These are phyloP conservation scores for Globisporangium ultimum DNA, from an alignment of 352 stramenopile species.

Conservation along the genomic window DNA sequence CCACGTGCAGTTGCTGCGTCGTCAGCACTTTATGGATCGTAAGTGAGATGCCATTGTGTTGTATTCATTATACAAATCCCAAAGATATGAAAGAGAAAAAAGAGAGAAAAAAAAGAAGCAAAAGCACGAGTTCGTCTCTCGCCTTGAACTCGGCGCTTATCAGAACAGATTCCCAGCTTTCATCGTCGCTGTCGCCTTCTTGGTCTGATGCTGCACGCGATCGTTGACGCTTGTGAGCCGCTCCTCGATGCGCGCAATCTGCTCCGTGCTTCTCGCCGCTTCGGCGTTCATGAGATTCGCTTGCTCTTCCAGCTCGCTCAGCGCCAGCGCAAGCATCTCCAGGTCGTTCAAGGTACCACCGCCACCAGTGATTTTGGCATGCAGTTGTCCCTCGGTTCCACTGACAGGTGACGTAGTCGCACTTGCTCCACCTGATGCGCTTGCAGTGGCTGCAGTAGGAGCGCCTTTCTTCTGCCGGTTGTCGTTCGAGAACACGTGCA, in stretches of 20 bases:
- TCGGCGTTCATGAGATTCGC: constrained; percentile 64
- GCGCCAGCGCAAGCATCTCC: constrained; percentile 48
- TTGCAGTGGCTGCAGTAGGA: not conserved
- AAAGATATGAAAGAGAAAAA: not conserved
- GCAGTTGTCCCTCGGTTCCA: constrained; percentile 8
- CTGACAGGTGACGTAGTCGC: not conserved
- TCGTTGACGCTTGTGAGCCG: constrained; percentile 61
- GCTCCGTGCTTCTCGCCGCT: constrained; percentile 60
- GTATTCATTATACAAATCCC: not conserved
- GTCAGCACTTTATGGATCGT: constrained; percentile 87
- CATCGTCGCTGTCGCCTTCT: constrained; percentile 45
- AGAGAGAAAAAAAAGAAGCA: constrained; percentile 1
- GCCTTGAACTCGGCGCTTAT: not conserved
- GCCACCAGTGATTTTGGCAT: constrained; percentile 1
- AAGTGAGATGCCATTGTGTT: constrained; percentile 33
- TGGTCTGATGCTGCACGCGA: constrained; percentile 70
- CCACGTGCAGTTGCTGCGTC: constrained; percentile 73
- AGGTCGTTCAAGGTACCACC: constrained; percentile 43
- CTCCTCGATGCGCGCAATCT: constrained; percentile 71
- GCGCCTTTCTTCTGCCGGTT: constrained; percentile 16
- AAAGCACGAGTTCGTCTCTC: not conserved
- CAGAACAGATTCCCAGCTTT: constrained; percentile 42
- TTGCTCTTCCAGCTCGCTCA: constrained; percentile 72
- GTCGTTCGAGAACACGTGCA: constrained; percentile 67
- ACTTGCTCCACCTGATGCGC: not conserved